These are phyloP conservation scores for Salix udensis DNA, from an alignment of 345 rosid genomes.

Conservation along the genomic window DNA sequence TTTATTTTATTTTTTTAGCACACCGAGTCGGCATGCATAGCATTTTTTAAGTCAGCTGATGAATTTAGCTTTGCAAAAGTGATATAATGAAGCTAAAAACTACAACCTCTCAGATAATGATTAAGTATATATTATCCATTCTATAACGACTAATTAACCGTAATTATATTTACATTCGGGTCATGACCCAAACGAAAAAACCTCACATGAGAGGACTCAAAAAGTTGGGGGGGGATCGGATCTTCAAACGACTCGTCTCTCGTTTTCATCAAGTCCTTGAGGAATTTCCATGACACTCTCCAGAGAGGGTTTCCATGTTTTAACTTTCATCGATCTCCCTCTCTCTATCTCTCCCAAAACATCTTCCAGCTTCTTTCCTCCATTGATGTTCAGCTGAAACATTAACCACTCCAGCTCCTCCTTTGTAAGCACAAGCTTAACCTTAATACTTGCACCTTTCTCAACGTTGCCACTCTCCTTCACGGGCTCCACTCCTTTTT, in stretches of 20 bases:
- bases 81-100: background rate
- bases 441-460: constrained; percentile 42
- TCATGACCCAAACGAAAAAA: constrained; percentile 4
- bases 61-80: background rate
- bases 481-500: background rate
- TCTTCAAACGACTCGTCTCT: background rate
- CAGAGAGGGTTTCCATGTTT: constrained; percentile 67
- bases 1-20: background rate
- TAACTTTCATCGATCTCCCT: constrained; percentile 12
- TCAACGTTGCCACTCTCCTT: constrained; percentile 18
- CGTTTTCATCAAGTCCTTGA: constrained; percentile 35
- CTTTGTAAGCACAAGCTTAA: constrained; percentile 70
- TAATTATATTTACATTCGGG: background rate
- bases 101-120: background rate
- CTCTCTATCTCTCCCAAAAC: constrained; percentile 37
- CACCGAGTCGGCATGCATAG: background rate
- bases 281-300: constrained; percentile 56
- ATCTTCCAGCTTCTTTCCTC: constrained; percentile 39
- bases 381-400: constrained; percentile 30
- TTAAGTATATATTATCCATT: too few relatives aligned
- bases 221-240: too few relatives aligned
- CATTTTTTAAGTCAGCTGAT: background rate
- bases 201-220: background rate
- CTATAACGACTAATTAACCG: too few relatives aligned
- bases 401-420: constrained; percentile 67